A percentile compares a stretch with the other conserved stretches of the same genome.
Conservation (phyloP, 352 stramenopile genomes). For the Phytophthora lateralis region DNA sequence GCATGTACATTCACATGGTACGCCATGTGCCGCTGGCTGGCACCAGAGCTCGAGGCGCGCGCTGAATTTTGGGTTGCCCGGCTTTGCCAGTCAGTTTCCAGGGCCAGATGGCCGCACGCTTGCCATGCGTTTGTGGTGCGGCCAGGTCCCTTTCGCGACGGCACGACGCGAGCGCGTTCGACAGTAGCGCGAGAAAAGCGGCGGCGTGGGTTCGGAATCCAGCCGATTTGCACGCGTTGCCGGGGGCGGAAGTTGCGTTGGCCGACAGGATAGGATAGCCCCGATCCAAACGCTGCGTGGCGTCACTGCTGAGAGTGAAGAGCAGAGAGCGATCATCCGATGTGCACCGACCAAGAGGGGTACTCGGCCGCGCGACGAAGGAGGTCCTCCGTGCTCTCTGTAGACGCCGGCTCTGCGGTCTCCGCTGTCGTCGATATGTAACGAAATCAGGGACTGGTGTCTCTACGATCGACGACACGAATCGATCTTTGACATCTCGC, state of each 20-base stretch:
- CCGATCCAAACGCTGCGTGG: conserved; percentile 19
- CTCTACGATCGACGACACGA: conserved; percentile 2
- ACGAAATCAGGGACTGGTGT: background rate
- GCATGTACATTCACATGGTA: background rate
- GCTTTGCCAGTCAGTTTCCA: conserved; percentile 21
- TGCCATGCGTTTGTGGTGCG: conserved; percentile 20
- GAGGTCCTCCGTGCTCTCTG: background rate
- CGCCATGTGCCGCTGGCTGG: background rate
- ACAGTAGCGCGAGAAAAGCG: conserved; percentile 28
- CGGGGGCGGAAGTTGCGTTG: conserved; percentile 11
- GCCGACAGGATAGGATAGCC: conserved; percentile 6
- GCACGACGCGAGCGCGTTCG: conserved; percentile 21
- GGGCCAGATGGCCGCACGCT: conserved; percentile 17
- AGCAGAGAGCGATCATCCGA: conserved; percentile 2
- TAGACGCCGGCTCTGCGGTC: background rate
- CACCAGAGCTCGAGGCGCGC: background rate
- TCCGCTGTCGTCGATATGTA: background rate
- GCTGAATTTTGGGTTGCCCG: background rate
- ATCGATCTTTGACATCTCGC: background rate
- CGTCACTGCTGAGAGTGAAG: background rate
- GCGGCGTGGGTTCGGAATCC: conserved; percentile 20
- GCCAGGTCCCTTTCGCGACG: conserved; percentile 17
- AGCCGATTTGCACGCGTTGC: conserved; percentile 9
- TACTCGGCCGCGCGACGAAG: background rate
- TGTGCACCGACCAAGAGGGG: background rate